phyloP scores from a whole-genome alignment of 2,329 filamentous ascomycete genomes.

The Cladophialophora carrionii region DNA sequence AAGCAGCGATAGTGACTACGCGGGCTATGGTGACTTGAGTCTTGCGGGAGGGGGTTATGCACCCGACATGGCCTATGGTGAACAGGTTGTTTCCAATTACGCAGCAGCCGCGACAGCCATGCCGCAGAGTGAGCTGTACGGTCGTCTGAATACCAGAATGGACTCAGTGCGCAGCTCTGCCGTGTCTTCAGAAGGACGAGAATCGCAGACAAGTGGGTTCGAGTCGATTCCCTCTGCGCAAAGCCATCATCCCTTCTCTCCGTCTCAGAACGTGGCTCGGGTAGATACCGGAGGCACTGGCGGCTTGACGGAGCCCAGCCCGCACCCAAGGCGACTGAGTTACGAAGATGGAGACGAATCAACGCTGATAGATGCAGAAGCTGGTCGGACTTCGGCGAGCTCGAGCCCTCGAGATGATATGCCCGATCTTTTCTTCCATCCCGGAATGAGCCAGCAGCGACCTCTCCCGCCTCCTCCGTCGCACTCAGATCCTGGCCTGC shows the following conservation, averaged over 20 bases:
- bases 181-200: slow-evolving; percentile 38
- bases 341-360: slow-evolving; percentile 91
- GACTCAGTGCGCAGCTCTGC: slow-evolving; percentile 38
- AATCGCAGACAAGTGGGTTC: slow-evolving; percentile 38
- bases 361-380: slow-evolving; percentile 59
- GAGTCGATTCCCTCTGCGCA: slow-evolving; percentile 54
- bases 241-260: slow-evolving; percentile 61
- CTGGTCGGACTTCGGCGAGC: slow-evolving; percentile 54
- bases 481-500: slow-evolving; percentile 47
- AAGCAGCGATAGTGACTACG: slow-evolving; percentile 74
- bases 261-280: slow-evolving; percentile 61
- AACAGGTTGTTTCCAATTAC: slow-evolving; percentile 46
- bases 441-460: slow-evolving; percentile 66
- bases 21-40: slow-evolving; percentile 68
- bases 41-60: slow-evolving; percentile 73
- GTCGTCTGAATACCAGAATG: slow-evolving; percentile 35
- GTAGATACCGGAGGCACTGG: slow-evolving; percentile 91
- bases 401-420: slow-evolving; percentile 76
- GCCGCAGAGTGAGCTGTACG: slow-evolving; percentile 32
- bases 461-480: slow-evolving; percentile 66
- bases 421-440: slow-evolving; percentile 92
- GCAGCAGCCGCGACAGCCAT: slow-evolving; percentile 32
- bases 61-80: slow-evolving; percentile 64
- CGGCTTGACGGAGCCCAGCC: slow-evolving; percentile 75
- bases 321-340: slow-evolving; percentile 69